phyloP scores from a whole-genome alignment of 345 rosid species.

The Aethionema arabicum region DNA sequence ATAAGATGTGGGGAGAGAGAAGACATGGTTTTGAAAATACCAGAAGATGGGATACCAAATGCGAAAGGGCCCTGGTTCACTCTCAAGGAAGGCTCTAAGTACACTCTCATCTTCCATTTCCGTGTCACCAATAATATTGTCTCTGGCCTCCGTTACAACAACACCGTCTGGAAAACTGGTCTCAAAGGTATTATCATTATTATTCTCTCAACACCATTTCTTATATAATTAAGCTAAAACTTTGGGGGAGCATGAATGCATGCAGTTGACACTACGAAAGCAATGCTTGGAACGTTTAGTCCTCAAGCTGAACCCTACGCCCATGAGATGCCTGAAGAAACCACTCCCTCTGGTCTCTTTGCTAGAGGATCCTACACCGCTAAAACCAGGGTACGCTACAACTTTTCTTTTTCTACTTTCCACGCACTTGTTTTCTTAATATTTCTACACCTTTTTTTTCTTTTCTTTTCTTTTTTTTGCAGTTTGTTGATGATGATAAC shows the following conservation, averaged over 20 bases:
- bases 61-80: slow-evolving; percentile 83
- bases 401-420: background rate
- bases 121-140: slow-evolving; percentile 86
- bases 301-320: slow-evolving; percentile 85
- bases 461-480: slow-evolving; percentile 28
- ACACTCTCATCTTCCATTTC: slow-evolving; percentile 70
- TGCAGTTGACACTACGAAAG: slow-evolving; percentile 78
- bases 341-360: slow-evolving; percentile 85
- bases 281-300: slow-evolving; percentile 93
- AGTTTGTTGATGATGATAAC: slow-evolving; percentile 85
- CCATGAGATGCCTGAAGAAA: slow-evolving; percentile 76
- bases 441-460: background rate
- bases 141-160: slow-evolving; percentile 78
- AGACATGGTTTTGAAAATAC: slow-evolving; percentile 64
- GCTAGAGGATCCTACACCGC: slow-evolving; percentile 91
- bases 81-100: slow-evolving; percentile 79
- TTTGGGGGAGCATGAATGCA: slow-evolving; percentile 19
- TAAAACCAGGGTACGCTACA: slow-evolving; percentile 60
- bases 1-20: slow-evolving; percentile 66
- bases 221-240: no score
- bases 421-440: background rate
- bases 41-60: slow-evolving; percentile 56
- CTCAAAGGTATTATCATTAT: slow-evolving; percentile 47
- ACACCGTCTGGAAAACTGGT: slow-evolving; percentile 89
- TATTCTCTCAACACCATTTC: background rate